phyloP scores from a whole-genome alignment of 495 filamentous ascomycete genomes.

The Cercophora samala region DNA sequence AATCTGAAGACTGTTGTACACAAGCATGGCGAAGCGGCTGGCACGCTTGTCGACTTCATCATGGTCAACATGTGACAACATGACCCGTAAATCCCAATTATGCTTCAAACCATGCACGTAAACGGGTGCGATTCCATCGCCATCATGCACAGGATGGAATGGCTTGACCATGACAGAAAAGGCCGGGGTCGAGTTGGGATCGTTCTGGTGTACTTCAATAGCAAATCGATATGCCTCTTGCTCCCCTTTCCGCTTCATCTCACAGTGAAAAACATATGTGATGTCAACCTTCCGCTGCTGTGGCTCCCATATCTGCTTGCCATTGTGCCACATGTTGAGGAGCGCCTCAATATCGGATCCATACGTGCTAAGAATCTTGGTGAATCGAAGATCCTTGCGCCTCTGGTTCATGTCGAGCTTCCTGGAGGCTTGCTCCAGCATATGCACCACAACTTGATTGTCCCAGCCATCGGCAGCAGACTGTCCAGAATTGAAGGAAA shows the following conservation, averaged over 20 bases:
- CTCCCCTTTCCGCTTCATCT: constrained; percentile 17
- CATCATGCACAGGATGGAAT: background rate
- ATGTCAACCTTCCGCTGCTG: constrained; percentile 25
- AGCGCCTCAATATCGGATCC: constrained; percentile 39
- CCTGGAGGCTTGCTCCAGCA: constrained; percentile 19
- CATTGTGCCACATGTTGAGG: constrained; percentile 25
- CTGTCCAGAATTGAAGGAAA: constrained; percentile 23
- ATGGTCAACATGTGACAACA: constrained; percentile 21
- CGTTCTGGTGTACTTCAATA: constrained; percentile 51
- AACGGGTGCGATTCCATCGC: constrained; percentile 18
- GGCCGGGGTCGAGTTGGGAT: constrained; percentile 20
- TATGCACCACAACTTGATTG: constrained; percentile 20
- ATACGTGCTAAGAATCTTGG: constrained; percentile 39
- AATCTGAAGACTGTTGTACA: constrained; percentile 37
- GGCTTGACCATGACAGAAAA: constrained; percentile 31
- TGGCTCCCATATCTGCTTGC: constrained; percentile 23
- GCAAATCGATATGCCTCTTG: constrained; percentile 30
- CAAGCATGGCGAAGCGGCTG: constrained; percentile 28
- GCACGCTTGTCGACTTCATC: constrained; percentile 25
- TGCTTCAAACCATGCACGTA: constrained; percentile 42
- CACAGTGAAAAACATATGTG: constrained; percentile 53
- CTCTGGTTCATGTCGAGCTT: constrained; percentile 7
- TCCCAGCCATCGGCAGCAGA: constrained; percentile 20
- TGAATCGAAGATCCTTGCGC: constrained; percentile 34
- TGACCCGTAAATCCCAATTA: constrained; percentile 45